Evolutionary conservation across 495 filamentous ascomycete genomes (phyloP), one percentile per base, ranked within the genome.

Genomic region (Aspergillus campestris): DNA sequence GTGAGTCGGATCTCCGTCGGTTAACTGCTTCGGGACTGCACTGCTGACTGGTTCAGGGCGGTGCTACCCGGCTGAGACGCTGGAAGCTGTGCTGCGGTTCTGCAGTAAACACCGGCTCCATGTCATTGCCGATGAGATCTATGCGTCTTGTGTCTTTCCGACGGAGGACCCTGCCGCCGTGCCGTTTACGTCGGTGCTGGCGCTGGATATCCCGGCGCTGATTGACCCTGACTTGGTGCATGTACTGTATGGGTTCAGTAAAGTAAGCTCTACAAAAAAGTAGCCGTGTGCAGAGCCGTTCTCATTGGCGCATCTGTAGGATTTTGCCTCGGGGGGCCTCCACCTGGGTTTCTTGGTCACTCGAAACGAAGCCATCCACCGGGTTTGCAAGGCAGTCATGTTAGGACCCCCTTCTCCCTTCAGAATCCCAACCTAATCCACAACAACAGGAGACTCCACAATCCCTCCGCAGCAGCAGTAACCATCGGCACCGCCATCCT

Each of bases 101-200:
- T 83, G 79, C 43, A 56, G 70, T 7, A 64, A 67, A 33, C 58
- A 80, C 42, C 52, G 57, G 13, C 66, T 84, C 9, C 80, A 84
- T 52, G 53, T 83, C 6, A 72, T 83, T 32, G 72, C 70, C 38
- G 80, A 84, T 47, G 80, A 84, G 51, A 67, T 83, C 5, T 82
- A 82, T 53, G 80, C 75, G 5, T 60, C 76, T 4, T 74, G 66
- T 12, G 64, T 78, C 0, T 82, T 71, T 51, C 61, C 64, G 13
- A 54, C 62, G 0, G 59, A 61, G 6, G 52, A 65, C 24, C 50
- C 58, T 5, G 39, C 52, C 0, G 63, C 66, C n/a, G 47, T 63
- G 7, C 58, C 60, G 1, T 84, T 84, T 55, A 64, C 61, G 1
- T 79, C 74, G 1, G 61, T 76, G 6, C 60, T 78, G 0, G 66